Conservation (phyloP, 495 filamentous ascomycete species). For the Aspergillus funiculosus region DNA sequence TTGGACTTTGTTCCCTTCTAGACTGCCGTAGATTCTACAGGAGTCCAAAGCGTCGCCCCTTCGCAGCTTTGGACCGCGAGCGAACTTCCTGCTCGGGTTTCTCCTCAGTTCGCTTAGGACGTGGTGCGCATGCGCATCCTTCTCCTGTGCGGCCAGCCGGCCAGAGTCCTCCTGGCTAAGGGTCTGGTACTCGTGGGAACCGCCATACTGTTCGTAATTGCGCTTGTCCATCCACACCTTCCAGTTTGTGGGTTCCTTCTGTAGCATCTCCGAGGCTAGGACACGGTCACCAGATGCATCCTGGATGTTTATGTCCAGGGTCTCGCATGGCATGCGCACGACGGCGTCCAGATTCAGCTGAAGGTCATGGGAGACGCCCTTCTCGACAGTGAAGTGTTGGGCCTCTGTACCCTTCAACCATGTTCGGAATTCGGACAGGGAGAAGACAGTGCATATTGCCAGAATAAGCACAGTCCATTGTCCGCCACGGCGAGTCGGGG, state of each 20-base stretch:
- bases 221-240: slow-evolving; percentile 72
- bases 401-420: slow-evolving; percentile 80
- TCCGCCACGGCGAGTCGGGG: slow-evolving; percentile 73
- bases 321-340: slow-evolving; percentile 79
- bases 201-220: slow-evolving; percentile 57
- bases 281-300: slow-evolving; percentile 91
- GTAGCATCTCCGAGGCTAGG: slow-evolving; percentile 69
- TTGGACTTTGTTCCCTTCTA: slow-evolving; percentile 93
- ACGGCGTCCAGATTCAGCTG: slow-evolving; percentile 96
- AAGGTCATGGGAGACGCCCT: slow-evolving; percentile 76
- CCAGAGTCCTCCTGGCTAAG: slow-evolving; percentile 42
- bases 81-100: slow-evolving; percentile 49
- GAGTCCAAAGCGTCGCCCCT: slow-evolving; percentile 50
- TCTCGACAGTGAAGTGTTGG: slow-evolving; percentile 91
- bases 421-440: slow-evolving; percentile 66
- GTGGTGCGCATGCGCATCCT: slow-evolving; percentile 48
- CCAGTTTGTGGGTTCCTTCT: slow-evolving; percentile 75
- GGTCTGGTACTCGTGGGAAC: slow-evolving; percentile 47
- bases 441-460: slow-evolving; percentile 62
- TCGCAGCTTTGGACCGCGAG: slow-evolving; percentile 63
- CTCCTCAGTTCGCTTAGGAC: slow-evolving; percentile 43
- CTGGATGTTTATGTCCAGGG: slow-evolving; percentile 94
- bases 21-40: slow-evolving; percentile 82
- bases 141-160: slow-evolving; percentile 43
- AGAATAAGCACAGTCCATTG: slow-evolving; percentile 88